phyloP scores from a whole-genome alignment of 2,329 filamentous ascomycete species.

The Paracorniculantispora psalliotae region DNA sequence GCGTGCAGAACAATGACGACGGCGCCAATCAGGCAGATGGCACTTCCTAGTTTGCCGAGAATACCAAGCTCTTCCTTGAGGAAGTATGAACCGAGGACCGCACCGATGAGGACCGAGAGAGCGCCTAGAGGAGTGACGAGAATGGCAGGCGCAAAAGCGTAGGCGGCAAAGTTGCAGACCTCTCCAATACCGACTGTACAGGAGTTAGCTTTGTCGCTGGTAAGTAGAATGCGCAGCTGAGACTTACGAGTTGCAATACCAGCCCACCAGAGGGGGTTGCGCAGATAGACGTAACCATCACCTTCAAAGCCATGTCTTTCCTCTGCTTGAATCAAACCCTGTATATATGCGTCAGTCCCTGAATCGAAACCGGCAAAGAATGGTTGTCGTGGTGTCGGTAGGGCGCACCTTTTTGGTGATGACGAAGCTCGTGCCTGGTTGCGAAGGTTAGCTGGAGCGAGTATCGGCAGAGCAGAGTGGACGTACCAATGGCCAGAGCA shows the following conservation, averaged over 20 bases:
- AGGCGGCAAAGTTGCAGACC: slow-evolving; percentile 94
- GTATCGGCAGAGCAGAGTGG: neutral
- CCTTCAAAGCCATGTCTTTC: slow-evolving; percentile 94
- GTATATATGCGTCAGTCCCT: slow-evolving; percentile 7
- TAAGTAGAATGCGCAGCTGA: neutral
- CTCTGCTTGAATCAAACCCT: slow-evolving; percentile 87
- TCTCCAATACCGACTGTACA: slow-evolving; percentile 80
- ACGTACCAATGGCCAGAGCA: slow-evolving; percentile 11
- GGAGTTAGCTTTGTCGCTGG: slow-evolving; percentile 18
- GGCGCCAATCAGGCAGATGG: slow-evolving; percentile 90
- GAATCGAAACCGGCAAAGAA: neutral
- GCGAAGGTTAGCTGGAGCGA: slow-evolving; percentile 11
- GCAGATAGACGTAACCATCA: slow-evolving; percentile 90
- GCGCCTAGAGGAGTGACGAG: slow-evolving; percentile 92
- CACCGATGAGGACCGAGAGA: slow-evolving; percentile 89
- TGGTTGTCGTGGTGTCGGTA: neutral
- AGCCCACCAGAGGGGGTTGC: slow-evolving; percentile 95
- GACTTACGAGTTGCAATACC: slow-evolving; percentile 80
- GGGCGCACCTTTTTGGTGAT: slow-evolving; percentile 88
- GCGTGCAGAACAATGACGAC: slow-evolving; percentile 98
- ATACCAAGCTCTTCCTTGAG: slow-evolving; percentile 85
- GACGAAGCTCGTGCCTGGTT: slow-evolving; percentile 85
- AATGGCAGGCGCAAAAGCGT: slow-evolving; percentile 98
- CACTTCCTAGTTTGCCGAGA: slow-evolving; percentile 89
- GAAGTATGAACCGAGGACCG: slow-evolving; percentile 92